These are phyloP conservation scores for Chlamydomonas sp. DNA, from an alignment of 139 green algal genomes.

Conservation along the genomic window DNA sequence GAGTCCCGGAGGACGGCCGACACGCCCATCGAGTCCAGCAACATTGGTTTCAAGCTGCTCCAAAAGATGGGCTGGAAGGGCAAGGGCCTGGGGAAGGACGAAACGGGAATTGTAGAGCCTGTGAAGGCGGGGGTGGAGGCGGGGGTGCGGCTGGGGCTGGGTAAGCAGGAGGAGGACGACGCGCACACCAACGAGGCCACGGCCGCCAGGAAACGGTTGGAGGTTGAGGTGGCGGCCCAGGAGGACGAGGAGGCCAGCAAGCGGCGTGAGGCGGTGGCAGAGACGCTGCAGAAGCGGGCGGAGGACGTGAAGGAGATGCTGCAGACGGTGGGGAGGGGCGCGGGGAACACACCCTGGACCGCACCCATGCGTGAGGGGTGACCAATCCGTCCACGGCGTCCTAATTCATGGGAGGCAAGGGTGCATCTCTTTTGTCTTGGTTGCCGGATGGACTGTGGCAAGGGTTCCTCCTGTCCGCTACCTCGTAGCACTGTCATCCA, in stretches of 20 bases:
- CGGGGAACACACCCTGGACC: too few species aligned
- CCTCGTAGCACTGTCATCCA: too few species aligned
- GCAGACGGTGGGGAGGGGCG: constrained; percentile 35
- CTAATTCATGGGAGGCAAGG: too few species aligned
- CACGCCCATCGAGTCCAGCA: constrained; percentile 50
- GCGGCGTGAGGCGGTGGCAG: constrained; percentile 73
- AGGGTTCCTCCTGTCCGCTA: too few species aligned
- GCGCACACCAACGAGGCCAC: constrained; percentile 80
- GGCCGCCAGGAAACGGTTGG: constrained; percentile 74
- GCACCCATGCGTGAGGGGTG: too few species aligned
- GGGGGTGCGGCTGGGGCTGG: constrained; percentile 78
- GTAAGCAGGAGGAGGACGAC: constrained; percentile 85
- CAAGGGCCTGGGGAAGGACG: constrained; percentile 71
- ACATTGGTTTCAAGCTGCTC: constrained; percentile 86
- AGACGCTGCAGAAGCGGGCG: constrained; percentile 75
- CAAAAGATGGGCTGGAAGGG: constrained; percentile 89
- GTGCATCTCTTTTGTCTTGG: too few species aligned
- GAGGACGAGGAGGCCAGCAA: constrained; percentile 65
- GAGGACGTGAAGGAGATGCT: constrained; percentile 78
- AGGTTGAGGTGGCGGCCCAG: constrained; percentile 86
- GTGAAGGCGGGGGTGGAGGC: constrained; percentile 70
- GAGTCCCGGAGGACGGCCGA: background rate
- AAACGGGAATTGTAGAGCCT: constrained; percentile 82
- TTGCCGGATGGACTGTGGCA: too few species aligned
- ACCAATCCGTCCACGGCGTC: too few species aligned